phyloP scores from a whole-genome alignment of 1,139 yeast genomes.

The Candida neerlandica region DNA sequence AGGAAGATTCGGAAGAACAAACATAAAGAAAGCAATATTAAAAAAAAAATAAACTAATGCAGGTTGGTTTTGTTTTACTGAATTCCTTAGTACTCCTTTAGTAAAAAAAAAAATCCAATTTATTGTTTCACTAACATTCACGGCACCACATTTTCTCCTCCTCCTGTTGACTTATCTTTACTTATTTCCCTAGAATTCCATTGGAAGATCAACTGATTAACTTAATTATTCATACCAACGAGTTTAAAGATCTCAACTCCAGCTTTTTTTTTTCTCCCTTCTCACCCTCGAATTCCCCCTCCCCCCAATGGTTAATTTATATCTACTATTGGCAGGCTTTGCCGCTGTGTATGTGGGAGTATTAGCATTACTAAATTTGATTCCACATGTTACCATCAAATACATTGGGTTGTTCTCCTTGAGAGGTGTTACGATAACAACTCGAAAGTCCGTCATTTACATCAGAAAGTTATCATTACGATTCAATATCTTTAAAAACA shows the following conservation, averaged over 20 bases:
- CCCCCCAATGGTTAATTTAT: slow-evolving; percentile 9
- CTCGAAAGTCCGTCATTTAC: slow-evolving; percentile 20
- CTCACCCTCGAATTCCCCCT: background rate
- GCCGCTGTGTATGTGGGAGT: slow-evolving; percentile 21
- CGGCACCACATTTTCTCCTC: no score
- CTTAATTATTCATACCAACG: background rate
- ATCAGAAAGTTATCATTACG: slow-evolving; percentile 28
- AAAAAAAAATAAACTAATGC: background rate
- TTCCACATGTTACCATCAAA: slow-evolving; percentile 38
- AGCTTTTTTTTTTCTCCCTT: background rate
- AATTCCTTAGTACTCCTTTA: background rate
- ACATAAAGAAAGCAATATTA: background rate
- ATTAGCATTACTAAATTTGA: slow-evolving; percentile 28
- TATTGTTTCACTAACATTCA: background rate
- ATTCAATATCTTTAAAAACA: slow-evolving; percentile 28
- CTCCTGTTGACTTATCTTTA: no score
- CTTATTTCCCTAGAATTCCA: no score
- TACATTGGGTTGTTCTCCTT: slow-evolving; percentile 42
- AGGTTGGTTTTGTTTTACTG: background rate
- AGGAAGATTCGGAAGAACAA: background rate
- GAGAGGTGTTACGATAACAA: slow-evolving; percentile 29
- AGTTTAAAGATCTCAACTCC: background rate
- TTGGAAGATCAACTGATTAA: no score
- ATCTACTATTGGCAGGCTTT: slow-evolving; percentile 9
- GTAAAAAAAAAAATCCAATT: background rate